A percentile compares a stretch with the other conserved stretches of the same genome.
Evolutionary conservation across 306 rosid genomes (phyloP).

Genomic region (Corylus avellana): DNA sequence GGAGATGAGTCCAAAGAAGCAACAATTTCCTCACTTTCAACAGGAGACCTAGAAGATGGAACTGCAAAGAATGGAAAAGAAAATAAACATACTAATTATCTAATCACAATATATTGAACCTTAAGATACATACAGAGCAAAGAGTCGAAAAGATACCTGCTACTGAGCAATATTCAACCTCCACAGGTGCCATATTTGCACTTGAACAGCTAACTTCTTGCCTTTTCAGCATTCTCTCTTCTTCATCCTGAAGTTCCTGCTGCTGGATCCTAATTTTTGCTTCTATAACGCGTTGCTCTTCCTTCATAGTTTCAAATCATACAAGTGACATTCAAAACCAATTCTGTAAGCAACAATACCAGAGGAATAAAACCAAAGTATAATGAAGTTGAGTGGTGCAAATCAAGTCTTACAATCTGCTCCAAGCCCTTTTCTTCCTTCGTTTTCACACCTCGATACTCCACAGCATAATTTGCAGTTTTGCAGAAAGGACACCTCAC

Average conservation of each 20-base stretch:
- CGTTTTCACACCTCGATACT: slow-evolving; percentile 89
- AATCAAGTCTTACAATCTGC: slow-evolving; percentile 70
- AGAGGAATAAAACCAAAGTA: slow-evolving; percentile 21
- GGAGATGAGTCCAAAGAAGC: slow-evolving; percentile 66
- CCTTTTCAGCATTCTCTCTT: slow-evolving; percentile 83
- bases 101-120: background rate
- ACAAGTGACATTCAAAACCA: slow-evolving; percentile 2
- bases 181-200: slow-evolving; percentile 46
- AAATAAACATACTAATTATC: slow-evolving; percentile 11
- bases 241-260: slow-evolving; percentile 88
- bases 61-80: slow-evolving; percentile 39
- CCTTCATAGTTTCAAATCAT: slow-evolving; percentile 49
- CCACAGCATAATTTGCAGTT: slow-evolving; percentile 92
- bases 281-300: slow-evolving; percentile 98
- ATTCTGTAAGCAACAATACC: slow-evolving; percentile 13
- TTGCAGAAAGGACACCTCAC: slow-evolving; percentile 94
- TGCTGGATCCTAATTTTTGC: slow-evolving; percentile 95
- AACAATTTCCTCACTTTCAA: slow-evolving; percentile 68
- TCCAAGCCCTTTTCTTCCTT: slow-evolving; percentile 94
- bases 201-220: slow-evolving; percentile 55
- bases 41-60: slow-evolving; percentile 58
- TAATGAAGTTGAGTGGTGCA: slow-evolving; percentile 1
- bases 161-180: slow-evolving; percentile 57
- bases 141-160: slow-evolving; percentile 52
- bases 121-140: slow-evolving; percentile 14